Conservation (phyloP, 371 early-diverging fungal species). For the Rhizopus stolonifer region DNA sequence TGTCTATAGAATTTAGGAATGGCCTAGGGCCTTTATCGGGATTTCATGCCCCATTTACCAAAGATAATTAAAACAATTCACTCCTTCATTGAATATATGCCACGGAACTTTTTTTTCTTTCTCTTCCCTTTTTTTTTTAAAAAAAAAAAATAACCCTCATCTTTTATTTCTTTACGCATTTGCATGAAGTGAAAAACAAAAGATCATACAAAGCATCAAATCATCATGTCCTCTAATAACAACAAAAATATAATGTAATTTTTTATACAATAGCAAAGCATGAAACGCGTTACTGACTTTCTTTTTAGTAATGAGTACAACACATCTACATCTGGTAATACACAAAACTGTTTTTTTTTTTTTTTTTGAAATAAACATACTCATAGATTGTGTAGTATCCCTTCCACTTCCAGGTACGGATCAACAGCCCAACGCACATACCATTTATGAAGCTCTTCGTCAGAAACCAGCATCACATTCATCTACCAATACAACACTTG, state of each 20-base stretch:
- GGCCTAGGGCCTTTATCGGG: background rate
- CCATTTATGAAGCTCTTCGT: constrained; percentile 7
- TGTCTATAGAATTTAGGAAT: background rate
- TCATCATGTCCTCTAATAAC: background rate
- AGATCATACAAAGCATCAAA: background rate
- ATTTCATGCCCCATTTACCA: background rate
- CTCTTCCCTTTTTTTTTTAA: background rate
- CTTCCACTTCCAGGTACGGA: background rate
- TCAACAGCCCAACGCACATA: background rate
- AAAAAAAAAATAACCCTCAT: background rate
- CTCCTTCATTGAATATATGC: background rate
- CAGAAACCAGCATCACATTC: background rate
- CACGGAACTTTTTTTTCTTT: constrained; percentile 1
- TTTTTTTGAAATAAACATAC: background rate
- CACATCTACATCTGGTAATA: background rate
- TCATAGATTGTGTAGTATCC: background rate
- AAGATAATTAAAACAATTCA: constrained; percentile 1
- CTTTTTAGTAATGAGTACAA: background rate
- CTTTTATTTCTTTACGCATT: background rate
- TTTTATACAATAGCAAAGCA: too few relatives aligned
- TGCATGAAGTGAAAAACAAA: constrained; percentile 1
- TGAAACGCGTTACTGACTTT: background rate
- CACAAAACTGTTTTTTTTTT: background rate
- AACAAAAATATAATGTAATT: too few relatives aligned
- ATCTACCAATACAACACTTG: constrained; percentile 3